phyloP scores from a whole-genome alignment of 2,329 filamentous ascomycete species.

The Fonsecaea erecta region DNA sequence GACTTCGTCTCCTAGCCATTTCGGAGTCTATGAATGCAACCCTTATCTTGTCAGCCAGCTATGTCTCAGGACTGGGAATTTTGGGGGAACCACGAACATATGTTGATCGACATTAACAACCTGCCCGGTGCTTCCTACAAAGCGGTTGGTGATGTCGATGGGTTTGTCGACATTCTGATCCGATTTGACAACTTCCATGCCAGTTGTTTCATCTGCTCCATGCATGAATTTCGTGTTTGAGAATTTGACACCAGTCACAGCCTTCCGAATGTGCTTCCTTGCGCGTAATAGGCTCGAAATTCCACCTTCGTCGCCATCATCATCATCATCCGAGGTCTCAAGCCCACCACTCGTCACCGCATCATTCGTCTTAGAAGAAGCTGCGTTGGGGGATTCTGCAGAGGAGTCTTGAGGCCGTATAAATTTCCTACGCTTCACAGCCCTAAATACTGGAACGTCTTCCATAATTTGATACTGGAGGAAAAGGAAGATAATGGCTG shows the following conservation, averaged over 20 bases:
- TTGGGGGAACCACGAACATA: slow-evolving; percentile 58
- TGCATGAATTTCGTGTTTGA: slow-evolving; percentile 21
- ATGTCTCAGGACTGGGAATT: slow-evolving; percentile 33
- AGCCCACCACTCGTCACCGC: not conserved
- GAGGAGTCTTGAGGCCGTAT: slow-evolving; percentile 4
- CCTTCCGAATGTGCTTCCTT: slow-evolving; percentile 24
- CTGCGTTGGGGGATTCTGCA: not conserved
- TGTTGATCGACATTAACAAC: slow-evolving; percentile 64
- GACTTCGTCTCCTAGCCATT: slow-evolving; percentile 59
- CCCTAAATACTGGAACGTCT: slow-evolving; percentile 32
- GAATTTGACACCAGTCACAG: slow-evolving; percentile 31
- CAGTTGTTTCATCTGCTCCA: not conserved
- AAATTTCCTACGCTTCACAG: slow-evolving; percentile 35
- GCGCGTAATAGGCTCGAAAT: slow-evolving; percentile 22
- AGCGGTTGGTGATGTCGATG: slow-evolving; percentile 55
- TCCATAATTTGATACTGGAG: slow-evolving; percentile 28
- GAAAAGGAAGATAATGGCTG: not conserved
- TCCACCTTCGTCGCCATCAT: slow-evolving; percentile 18
- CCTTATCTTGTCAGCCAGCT: slow-evolving; percentile 65
- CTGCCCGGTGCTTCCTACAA: slow-evolving; percentile 64
- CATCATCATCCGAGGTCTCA: slow-evolving; percentile 5
- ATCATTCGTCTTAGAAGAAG: not conserved
- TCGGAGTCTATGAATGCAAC: slow-evolving; percentile 70
- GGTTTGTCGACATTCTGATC: slow-evolving; percentile 38
- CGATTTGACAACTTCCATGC: slow-evolving; percentile 15